Conservation (phyloP, 345 rosid genomes). For the Excoecaria cochinchinensis region DNA sequence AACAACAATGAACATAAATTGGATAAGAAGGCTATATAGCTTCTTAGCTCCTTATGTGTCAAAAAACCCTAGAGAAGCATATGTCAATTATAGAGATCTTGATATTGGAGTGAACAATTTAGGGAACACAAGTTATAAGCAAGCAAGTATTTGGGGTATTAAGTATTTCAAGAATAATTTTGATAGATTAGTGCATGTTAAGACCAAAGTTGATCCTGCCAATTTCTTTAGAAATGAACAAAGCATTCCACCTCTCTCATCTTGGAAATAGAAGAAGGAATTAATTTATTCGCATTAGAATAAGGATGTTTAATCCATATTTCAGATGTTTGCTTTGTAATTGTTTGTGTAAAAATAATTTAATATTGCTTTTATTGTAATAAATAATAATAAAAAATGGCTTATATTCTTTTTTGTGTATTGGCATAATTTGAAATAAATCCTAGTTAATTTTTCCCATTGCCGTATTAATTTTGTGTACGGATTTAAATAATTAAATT, state of each 20-base stretch:
- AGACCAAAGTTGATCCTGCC: conserved; percentile 32
- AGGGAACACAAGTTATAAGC: background rate
- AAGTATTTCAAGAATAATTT: conserved; percentile 33
- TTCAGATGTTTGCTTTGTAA: no score
- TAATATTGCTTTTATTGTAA: no score
- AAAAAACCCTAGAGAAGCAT: conserved; percentile 44
- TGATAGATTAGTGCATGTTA: conserved; percentile 28
- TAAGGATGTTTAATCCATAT: no score
- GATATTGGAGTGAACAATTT: conserved; percentile 41
- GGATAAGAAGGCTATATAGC: conserved; percentile 37
- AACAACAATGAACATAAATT: conserved; percentile 15
- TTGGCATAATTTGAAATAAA: no score
- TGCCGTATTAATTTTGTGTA: no score
- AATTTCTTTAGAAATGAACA: conserved; percentile 39
- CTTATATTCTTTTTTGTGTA: no score
- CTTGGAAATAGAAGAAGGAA: background rate
- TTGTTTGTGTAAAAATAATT: no score
- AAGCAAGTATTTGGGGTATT: conserved; percentile 36
- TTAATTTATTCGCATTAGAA: no score
- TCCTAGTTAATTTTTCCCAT: no score
- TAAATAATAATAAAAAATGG: no score
- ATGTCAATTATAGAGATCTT: conserved; percentile 53
- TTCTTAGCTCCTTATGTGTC: conserved; percentile 51
- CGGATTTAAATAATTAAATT: no score
- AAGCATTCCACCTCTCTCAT: conserved; percentile 26